Evolutionary conservation across 2,329 filamentous ascomycete species (phyloP).

Genomic region (Hysterium pulicare): DNA sequence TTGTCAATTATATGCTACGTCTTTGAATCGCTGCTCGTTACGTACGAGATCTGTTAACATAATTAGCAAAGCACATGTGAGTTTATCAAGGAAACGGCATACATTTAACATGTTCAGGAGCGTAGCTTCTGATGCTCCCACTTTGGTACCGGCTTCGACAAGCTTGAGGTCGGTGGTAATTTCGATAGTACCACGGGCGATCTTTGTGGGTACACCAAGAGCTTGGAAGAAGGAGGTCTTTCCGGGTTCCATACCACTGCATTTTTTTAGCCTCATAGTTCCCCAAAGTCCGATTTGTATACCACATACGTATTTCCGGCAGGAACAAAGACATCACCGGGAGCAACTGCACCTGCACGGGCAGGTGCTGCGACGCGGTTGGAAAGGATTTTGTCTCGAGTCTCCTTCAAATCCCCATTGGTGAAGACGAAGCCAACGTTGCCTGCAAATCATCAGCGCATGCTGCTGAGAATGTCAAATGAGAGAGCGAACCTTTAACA

Average conservation of each 20-base stretch:
- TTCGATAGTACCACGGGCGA: slow-evolving; percentile 99
- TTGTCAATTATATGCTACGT: background rate
- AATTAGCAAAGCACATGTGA: no score
- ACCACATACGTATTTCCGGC: slow-evolving; percentile 78
- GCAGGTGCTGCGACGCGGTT: slow-evolving; percentile 98
- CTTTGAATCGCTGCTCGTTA: no score
- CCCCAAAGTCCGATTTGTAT: slow-evolving; percentile 7
- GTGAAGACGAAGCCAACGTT: slow-evolving; percentile 99
- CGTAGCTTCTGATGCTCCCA: slow-evolving; percentile 97
- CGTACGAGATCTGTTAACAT: slow-evolving; percentile 80
- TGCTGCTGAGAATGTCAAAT: slow-evolving; percentile 3
- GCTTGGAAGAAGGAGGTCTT: slow-evolving; percentile 99
- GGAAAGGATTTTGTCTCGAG: slow-evolving; percentile 88
- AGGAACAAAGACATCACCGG: slow-evolving; percentile 88
- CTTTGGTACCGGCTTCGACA: slow-evolving; percentile 87
- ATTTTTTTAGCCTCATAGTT: slow-evolving; percentile 7
- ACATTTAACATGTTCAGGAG: slow-evolving; percentile 99
- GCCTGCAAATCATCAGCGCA: slow-evolving; percentile 44
- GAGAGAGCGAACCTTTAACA: slow-evolving; percentile 65
- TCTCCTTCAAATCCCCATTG: slow-evolving; percentile 88
- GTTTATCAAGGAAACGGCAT: no score
- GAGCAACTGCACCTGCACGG: slow-evolving; percentile 95
- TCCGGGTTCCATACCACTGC: slow-evolving; percentile 92
- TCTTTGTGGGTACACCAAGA: slow-evolving; percentile 99
- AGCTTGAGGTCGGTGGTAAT: slow-evolving; percentile 98